Evolutionary conservation across 148 eudicot species (phyloP), one percentile per base, ranked within the genome.

Genomic region (Beta vulgaris): DNA sequence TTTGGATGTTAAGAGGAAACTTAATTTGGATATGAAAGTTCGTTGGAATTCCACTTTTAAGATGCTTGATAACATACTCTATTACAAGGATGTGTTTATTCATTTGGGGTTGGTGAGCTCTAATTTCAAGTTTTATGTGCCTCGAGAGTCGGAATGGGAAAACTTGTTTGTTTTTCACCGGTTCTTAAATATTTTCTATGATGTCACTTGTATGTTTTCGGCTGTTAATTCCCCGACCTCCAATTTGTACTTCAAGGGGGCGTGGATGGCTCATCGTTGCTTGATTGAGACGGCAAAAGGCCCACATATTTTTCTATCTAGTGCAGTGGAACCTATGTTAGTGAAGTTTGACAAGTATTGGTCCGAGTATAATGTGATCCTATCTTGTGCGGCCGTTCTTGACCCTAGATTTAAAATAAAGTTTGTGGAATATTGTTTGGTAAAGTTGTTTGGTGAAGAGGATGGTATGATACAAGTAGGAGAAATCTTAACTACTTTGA

Each of bases 11-110:
- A 28, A 28, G 37, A 60, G 36, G 21, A 60, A 60, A 31, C 36
- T 60, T 11, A 60, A 31, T 60, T 31, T 60, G 36, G 65, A 60
- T 31, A 60, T 60, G 65, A n/a, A n/a, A n/a, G n/a, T n/a, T n/a
- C n/a, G n/a, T n/a, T n/a, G n/a, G n/a, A n/a, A n/a, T n/a, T n/a
- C 1, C 16, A 60, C 16, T 60, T 31, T 31, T 11, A 60, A 28
- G 36, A 28, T 60, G 35, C 65, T 31, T 28, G 36, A 31, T 12
- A 60, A 60, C 29, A 36, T 28, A 6, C 29, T 60, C 2, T 60
- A 28, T 31, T 60, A 60, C 1, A 9, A 60, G 14, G 36, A 31
- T 28, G 65, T 60, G 6, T 60, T 60, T 28, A 12, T 10, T 7
- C 18, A 31, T 60, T 60, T 60, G 65, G 0, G 35, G 35, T 60